Evolutionary conservation across 345 rosid species (phyloP).

Genomic region (Populus deltoides): DNA sequence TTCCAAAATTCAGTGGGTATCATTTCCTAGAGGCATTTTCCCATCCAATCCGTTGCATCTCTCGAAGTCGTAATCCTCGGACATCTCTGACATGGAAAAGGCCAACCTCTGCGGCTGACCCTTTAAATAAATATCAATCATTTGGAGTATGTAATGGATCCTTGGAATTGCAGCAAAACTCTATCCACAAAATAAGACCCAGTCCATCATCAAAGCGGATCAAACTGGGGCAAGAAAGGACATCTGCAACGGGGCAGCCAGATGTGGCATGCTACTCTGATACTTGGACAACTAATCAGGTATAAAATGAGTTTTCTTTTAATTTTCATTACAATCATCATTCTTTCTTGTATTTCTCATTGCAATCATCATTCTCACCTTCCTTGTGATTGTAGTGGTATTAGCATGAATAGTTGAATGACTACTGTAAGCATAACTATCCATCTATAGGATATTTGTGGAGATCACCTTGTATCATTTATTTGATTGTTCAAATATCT

Average conservation of each 20-base stretch:
- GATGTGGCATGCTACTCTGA: conserved; percentile 53
- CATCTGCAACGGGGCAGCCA: conserved; percentile 37
- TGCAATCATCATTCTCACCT: not conserved
- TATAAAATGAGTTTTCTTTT: conserved; percentile 21
- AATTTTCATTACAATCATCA: not conserved
- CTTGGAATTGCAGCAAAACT: conserved; percentile 35
- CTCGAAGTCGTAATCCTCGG: conserved; percentile 43
- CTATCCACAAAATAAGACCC: conserved; percentile 45
- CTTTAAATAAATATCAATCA: conserved; percentile 35
- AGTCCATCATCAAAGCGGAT: conserved; percentile 58
- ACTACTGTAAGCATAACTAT: not conserved
- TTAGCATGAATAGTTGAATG: not conserved
- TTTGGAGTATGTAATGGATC: conserved; percentile 35
- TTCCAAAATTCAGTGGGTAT: conserved; percentile 48
- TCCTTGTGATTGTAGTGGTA: not conserved
- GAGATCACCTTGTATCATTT: not conserved
- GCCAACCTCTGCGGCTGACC: conserved; percentile 27
- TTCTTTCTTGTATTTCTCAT: not conserved
- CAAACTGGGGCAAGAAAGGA: conserved; percentile 49
- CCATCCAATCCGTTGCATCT: conserved; percentile 65
- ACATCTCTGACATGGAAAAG: conserved; percentile 51
- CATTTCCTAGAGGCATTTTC: conserved; percentile 67
- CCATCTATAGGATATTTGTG: not conserved
- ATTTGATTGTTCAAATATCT: not conserved
- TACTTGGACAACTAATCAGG: conserved; percentile 42